Conservation (phyloP, 1,139 yeast genomes). For the Diutina neorugosa region DNA sequence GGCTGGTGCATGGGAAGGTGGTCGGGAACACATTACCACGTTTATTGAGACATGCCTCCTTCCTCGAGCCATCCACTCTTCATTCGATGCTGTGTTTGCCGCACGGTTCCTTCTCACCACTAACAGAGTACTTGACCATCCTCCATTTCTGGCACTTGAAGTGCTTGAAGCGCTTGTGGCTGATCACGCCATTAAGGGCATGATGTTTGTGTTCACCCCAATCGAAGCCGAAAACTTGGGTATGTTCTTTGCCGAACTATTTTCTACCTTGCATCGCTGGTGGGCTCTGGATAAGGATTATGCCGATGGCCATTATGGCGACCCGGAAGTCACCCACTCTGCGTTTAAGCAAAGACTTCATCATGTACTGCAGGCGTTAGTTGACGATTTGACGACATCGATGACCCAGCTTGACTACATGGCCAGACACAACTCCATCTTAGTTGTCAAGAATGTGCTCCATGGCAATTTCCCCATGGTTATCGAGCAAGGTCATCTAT, state of each 20-base stretch:
- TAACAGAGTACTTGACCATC: slow-evolving; percentile 25
- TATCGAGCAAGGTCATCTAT: slow-evolving; percentile 50
- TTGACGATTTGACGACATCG: slow-evolving; percentile 19
- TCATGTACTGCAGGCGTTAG: slow-evolving; percentile 6
- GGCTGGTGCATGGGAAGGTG: neutral
- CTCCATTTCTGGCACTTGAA: slow-evolving; percentile 30
- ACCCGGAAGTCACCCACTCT: neutral
- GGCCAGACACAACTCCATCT: slow-evolving; percentile 73
- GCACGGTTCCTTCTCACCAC: slow-evolving; percentile 48
- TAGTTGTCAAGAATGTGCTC: slow-evolving; percentile 58
- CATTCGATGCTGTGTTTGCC: slow-evolving; percentile 71
- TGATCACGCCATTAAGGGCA: slow-evolving; percentile 39
- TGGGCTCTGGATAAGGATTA: slow-evolving; percentile 11
- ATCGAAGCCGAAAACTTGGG: slow-evolving; percentile 79
- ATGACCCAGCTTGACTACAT: slow-evolving; percentile 53
- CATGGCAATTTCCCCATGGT: slow-evolving; percentile 51
- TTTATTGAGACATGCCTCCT: slow-evolving; percentile 57
- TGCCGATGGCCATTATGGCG: slow-evolving; percentile 1
- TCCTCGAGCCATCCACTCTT: slow-evolving; percentile 71
- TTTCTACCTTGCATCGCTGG: slow-evolving; percentile 32
- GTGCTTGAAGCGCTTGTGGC: slow-evolving; percentile 40
- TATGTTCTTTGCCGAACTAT: slow-evolving; percentile 46
- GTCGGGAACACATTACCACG: neutral
- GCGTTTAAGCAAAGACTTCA: slow-evolving; percentile 8
- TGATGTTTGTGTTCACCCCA: slow-evolving; percentile 61